phyloP scores from a whole-genome alignment of 2,329 filamentous ascomycete genomes.

The Fusarium sp. region DNA sequence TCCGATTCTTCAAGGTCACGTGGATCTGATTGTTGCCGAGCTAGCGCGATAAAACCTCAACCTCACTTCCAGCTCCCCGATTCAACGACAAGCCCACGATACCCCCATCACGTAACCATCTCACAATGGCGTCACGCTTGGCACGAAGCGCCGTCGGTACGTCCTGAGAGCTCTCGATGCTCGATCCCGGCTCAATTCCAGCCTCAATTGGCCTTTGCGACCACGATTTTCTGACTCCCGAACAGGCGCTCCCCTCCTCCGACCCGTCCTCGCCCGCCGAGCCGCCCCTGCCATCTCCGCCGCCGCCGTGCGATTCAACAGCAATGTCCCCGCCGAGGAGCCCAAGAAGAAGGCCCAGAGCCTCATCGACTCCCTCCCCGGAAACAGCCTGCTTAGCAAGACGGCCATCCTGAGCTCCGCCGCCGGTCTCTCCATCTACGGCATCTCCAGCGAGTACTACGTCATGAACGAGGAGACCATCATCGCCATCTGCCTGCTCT shows the following conservation, averaged over 20 bases:
- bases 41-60: slow-evolving; percentile 61
- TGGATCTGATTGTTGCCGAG: slow-evolving; percentile 51
- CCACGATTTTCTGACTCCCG: slow-evolving; percentile 38
- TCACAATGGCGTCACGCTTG: slow-evolving; percentile 97
- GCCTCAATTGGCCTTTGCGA: slow-evolving; percentile 43
- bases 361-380: slow-evolving; percentile 90
- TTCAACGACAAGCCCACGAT: slow-evolving; percentile 56
- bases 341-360: slow-evolving; percentile 98
- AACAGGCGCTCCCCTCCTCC: slow-evolving; percentile 87
- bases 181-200: slow-evolving; percentile 24
- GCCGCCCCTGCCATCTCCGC: slow-evolving; percentile 76
- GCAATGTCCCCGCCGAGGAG: slow-evolving; percentile 82
- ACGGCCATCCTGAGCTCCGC: slow-evolving; percentile 94
- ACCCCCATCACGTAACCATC: slow-evolving; percentile 64
- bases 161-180: slow-evolving; percentile 50
- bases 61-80: slow-evolving; percentile 55
- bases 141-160: slow-evolving; percentile 93
- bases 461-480: slow-evolving; percentile 99
- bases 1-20: slow-evolving; percentile 46
- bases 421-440: slow-evolving; percentile 89
- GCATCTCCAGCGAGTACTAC: slow-evolving; percentile 99
- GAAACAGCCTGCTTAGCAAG: slow-evolving; percentile 92
- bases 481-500: slow-evolving; percentile 89
- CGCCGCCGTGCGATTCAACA: slow-evolving; percentile 72
- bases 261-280: slow-evolving; percentile 79